phyloP scores from a whole-genome alignment of 2,329 filamentous ascomycete genomes.

The Penicillium paneum region DNA sequence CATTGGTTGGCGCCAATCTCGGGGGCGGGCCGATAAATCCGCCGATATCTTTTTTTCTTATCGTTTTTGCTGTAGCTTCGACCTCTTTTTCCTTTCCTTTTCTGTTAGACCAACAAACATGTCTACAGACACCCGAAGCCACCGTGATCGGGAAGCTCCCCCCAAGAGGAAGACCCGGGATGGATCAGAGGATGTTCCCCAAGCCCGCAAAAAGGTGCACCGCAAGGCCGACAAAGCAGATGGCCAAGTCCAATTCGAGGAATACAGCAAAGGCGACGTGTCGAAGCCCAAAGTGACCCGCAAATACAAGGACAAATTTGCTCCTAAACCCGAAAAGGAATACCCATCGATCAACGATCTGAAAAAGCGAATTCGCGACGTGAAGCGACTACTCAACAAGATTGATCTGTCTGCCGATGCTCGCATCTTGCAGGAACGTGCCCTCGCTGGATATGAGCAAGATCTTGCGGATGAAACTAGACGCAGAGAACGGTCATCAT shows the following conservation, averaged over 20 bases:
- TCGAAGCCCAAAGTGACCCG: constrained; percentile 9
- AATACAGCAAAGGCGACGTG: constrained; percentile 10
- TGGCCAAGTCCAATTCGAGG: constrained; percentile 11
- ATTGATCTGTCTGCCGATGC: constrained; percentile 53
- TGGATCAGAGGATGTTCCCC: constrained; percentile 24
- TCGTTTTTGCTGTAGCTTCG: constrained; percentile 5
- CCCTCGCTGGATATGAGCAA: constrained; percentile 54
- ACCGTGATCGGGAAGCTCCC: constrained; percentile 17
- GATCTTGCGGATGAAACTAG: constrained; percentile 52
- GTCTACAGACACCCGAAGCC: constrained; percentile 11
- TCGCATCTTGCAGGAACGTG: constrained; percentile 58
- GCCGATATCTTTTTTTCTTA: constrained; percentile 26
- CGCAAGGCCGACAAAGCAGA: constrained; percentile 13
- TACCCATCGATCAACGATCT: constrained; percentile 48
- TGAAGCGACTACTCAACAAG: constrained; percentile 52
- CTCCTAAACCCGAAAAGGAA: constrained; percentile 26
- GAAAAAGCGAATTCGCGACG: constrained; percentile 56
- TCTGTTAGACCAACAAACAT: constrained; percentile 11
- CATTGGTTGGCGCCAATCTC: constrained; percentile 30
- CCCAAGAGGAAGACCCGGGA: constrained; percentile 32
- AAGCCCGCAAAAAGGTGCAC: constrained; percentile 27
- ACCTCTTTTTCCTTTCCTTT: constrained; percentile 2
- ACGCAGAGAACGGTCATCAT: constrained; percentile 51
- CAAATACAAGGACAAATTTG: constrained; percentile 22
- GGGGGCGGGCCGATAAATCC: constrained; percentile 33